Evolutionary conservation across 1,284 basidiomycete genomes (phyloP).

Genomic region (Taiwanofungus camphoratus): DNA sequence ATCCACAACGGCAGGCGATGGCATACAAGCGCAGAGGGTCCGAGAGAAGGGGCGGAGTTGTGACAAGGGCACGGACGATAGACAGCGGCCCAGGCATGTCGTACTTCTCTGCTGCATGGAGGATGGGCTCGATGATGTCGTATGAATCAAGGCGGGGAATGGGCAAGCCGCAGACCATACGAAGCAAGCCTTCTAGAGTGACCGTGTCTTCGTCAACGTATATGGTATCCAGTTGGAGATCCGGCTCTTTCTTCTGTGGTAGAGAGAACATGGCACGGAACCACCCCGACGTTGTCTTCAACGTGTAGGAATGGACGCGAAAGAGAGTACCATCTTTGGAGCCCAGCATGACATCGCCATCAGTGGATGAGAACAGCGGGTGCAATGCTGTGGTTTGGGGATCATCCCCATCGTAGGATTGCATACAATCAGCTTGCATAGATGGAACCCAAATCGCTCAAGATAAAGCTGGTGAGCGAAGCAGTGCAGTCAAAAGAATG

Average conservation of each 20-base stretch:
- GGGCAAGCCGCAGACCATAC: constrained; percentile 52
- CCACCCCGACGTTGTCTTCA: constrained; percentile 61
- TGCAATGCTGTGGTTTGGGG: constrained; percentile 26
- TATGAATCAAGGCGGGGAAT: constrained; percentile 44
- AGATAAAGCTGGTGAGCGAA: too few relatives aligned
- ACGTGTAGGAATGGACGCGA: constrained; percentile 49
- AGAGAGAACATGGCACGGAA: constrained; percentile 55
- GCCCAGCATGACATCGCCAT: constrained; percentile 45
- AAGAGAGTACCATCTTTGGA: constrained; percentile 44
- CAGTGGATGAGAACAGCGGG: constrained; percentile 40
- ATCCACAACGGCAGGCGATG: constrained; percentile 50
- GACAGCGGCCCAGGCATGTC: constrained; percentile 60
- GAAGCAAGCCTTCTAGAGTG: constrained; percentile 49
- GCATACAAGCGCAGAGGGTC: constrained; percentile 53
- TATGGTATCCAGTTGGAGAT: constrained; percentile 33
- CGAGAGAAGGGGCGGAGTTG: constrained; percentile 41
- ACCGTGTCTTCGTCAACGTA: constrained; percentile 50
- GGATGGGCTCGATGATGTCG: constrained; percentile 46
- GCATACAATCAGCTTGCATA: constrained; percentile 14
- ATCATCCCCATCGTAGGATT: constrained; percentile 12
- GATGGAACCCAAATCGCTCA: neutral
- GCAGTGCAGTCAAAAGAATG: too few relatives aligned
- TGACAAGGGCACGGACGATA: constrained; percentile 46
- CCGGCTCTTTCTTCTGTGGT: constrained; percentile 32
- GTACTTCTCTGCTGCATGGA: constrained; percentile 62